Evolutionary conservation across 169 alveolate species (phyloP).

Genomic region (Eimeria necatrix): DNA sequence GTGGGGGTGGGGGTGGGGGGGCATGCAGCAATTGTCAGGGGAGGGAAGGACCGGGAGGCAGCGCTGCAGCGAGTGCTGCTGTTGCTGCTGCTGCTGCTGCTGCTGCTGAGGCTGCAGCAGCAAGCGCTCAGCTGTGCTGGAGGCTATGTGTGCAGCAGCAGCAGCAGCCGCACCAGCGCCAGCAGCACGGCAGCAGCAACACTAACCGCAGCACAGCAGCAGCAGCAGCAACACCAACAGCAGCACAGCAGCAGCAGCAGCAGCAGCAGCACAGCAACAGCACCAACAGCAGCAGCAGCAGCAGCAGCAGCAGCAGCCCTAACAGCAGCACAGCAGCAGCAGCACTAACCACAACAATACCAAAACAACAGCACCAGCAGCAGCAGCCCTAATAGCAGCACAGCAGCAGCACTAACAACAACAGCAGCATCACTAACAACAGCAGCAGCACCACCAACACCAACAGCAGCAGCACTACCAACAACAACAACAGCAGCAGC

Average conservation of each 20-base stretch:
- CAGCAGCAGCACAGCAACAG: no score
- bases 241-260: no score
- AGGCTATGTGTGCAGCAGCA: no score
- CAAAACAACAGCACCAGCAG: not conserved
- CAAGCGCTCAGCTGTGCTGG: no score
- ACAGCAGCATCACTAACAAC: conserved; percentile 16
- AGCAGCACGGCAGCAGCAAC: no score
- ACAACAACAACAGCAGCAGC: conserved; percentile 21
- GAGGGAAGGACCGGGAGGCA: no score
- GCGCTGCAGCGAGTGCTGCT: no score
- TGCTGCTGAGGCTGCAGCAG: not conserved
- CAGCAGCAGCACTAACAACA: conserved; percentile 4
- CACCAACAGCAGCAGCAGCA: no score
- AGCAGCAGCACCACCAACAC: conserved; percentile 10
- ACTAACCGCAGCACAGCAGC: no score
- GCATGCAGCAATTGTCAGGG: no score
- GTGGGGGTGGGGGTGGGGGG: no score
- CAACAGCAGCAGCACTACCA: conserved; percentile 35
- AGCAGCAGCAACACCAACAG: no score
- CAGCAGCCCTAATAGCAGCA: not conserved
- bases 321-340: not conserved
- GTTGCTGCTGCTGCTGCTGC: conserved; percentile 5
- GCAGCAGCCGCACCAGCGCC: not conserved
- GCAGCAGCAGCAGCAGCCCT: not conserved
- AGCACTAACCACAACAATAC: not conserved